These are phyloP conservation scores for Bryum argenteum DNA, from an alignment of 225 moss, liverwort and hornwort genomes.

Conservation along the genomic window DNA sequence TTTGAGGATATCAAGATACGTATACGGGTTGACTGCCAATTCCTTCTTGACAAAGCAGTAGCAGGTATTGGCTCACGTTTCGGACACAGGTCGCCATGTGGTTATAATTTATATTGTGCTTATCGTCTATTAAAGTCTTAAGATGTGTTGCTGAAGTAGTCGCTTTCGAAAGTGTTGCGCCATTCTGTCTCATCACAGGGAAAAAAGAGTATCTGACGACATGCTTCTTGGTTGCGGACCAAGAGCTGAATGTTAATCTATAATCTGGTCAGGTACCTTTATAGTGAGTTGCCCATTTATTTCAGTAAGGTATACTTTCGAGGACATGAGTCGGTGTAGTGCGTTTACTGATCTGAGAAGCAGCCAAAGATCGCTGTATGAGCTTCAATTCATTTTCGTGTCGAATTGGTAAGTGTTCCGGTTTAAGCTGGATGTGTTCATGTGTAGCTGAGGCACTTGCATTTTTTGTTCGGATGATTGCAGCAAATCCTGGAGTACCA, in stretches of 20 bases:
- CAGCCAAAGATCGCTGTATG: background rate
- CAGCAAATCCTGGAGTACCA: constrained; percentile 84
- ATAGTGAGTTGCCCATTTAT: background rate
- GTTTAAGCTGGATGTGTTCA: background rate
- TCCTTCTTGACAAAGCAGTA: constrained; percentile 78
- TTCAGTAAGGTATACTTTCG: constrained; percentile 10
- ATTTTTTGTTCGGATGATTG: constrained; percentile 20
- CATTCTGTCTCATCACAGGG: background rate
- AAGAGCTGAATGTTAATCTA: constrained; percentile 19
- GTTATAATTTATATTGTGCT: background rate
- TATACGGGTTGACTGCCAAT: constrained; percentile 75
- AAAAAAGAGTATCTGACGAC: background rate
- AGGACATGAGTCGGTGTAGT: constrained; percentile 9
- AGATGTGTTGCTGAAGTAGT: background rate
- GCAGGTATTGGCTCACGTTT: constrained; percentile 43
- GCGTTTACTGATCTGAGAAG: constrained; percentile 1
- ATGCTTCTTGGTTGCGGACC: background rate
- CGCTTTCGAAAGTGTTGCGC: background rate
- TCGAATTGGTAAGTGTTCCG: background rate
- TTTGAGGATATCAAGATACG: constrained; percentile 62
- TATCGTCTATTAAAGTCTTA: constrained; percentile 7
- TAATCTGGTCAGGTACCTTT: background rate
- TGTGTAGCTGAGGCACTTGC: constrained; percentile 18
- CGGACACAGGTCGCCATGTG: constrained; percentile 10
- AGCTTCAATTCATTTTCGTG: background rate